phyloP scores from a whole-genome alignment of 257 asterid species.

The Coffea canephora region DNA sequence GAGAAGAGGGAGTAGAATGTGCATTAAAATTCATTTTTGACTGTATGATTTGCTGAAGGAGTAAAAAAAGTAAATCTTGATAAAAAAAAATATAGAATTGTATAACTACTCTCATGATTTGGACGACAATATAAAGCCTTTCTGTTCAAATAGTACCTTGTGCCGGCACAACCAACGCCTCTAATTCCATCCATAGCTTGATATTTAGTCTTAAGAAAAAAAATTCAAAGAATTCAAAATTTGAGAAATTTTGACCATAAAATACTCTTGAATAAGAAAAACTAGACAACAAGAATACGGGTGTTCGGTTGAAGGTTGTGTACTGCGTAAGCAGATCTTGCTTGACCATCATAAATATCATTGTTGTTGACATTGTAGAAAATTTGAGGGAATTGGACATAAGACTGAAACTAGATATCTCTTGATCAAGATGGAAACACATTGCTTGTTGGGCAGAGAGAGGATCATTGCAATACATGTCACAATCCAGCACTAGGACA shows the following conservation, averaged over 20 bases:
- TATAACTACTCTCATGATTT: conserved; percentile 39
- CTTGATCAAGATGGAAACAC: conserved; percentile 50
- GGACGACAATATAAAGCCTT: conserved; percentile 54
- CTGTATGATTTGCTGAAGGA: background rate
- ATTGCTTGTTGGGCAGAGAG: conserved; percentile 53
- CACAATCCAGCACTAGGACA: conserved; percentile 50
- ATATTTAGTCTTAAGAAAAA: conserved; percentile 50
- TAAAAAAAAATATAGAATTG: background rate
- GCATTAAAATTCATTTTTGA: background rate
- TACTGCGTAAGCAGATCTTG: conserved; percentile 70
- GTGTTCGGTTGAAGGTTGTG: no score
- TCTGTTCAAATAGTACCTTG: conserved; percentile 68
- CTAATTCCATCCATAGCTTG: conserved; percentile 91
- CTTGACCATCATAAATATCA: conserved; percentile 79
- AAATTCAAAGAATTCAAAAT: background rate
- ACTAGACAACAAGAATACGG: background rate
- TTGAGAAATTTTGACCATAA: background rate
- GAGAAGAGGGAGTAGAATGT: background rate
- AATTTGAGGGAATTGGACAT: conserved; percentile 72
- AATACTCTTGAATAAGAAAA: background rate
- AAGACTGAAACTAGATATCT: conserved; percentile 39
- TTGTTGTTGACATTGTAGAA: conserved; percentile 67
- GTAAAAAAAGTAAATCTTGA: background rate
- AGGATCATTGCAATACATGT: conserved; percentile 53
- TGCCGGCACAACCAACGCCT: conserved; percentile 64